A percentile compares a stretch with the other conserved stretches of the same genome.
Conservation (phyloP, 2,329 filamentous ascomycete genomes). For the Chaetoscypha palmicola region DNA sequence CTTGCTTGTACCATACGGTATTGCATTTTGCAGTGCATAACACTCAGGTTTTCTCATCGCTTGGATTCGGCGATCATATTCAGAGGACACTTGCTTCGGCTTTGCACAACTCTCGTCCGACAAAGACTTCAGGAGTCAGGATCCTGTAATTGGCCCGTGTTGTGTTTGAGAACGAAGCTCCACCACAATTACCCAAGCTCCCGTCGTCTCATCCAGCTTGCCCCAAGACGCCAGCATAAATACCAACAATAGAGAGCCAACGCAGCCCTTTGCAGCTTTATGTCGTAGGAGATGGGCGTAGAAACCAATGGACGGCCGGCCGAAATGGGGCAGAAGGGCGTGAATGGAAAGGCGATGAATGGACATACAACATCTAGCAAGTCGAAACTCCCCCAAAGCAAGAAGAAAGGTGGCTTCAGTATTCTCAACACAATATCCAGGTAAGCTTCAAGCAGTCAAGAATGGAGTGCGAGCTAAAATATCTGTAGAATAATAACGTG, state of each 20-base stretch:
- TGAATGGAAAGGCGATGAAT: constrained; percentile 35
- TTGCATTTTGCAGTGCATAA: no score
- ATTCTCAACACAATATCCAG: constrained; percentile 46
- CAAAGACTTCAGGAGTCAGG: neutral
- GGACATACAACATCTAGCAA: constrained; percentile 33
- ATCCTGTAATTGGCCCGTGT: constrained; percentile 8
- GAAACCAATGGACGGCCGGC: constrained; percentile 33
- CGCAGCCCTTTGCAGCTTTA: constrained; percentile 14
- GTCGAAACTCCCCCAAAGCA: constrained; percentile 24
- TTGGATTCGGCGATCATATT: no score
- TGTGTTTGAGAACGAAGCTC: neutral
- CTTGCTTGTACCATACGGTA: no score
- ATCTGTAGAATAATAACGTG: constrained; percentile 64
- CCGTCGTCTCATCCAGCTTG: neutral
- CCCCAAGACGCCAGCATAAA: neutral
- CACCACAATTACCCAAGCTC: constrained; percentile 3
- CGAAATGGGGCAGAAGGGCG: constrained; percentile 27
- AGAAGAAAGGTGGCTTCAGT: constrained; percentile 26
- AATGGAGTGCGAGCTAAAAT: constrained; percentile 5
- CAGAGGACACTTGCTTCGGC: no score
- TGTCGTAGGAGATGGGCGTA: constrained; percentile 32
- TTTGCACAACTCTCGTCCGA: neutral
- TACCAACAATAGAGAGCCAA: constrained; percentile 5
- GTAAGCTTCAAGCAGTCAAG: constrained; percentile 33
- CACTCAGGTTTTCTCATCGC: no score